A percentile compares a stretch with the other conserved stretches of the same genome.
Conservation (phyloP, 495 filamentous ascomycete genomes). For the Aspergillus sparsus region DNA sequence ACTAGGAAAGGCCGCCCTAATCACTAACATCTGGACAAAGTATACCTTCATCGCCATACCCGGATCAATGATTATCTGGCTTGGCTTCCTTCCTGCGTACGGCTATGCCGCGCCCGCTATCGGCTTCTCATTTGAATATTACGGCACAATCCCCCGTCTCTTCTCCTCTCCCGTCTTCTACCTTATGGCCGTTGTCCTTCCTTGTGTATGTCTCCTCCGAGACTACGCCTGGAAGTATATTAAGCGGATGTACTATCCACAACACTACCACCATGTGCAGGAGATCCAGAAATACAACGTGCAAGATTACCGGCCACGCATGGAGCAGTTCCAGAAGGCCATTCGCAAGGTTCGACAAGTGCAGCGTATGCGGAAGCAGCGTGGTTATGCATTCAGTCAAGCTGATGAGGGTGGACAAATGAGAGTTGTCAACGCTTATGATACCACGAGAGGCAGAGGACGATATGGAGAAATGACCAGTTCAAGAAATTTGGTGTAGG, state of each 20-base stretch:
- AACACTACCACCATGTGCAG: constrained; percentile 97
- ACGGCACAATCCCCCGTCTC: constrained; percentile 76
- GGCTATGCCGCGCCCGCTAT: constrained; percentile 86
- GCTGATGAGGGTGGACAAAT: constrained; percentile 84
- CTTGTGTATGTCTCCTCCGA: constrained; percentile 79
- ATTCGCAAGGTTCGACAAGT: constrained; percentile 98
- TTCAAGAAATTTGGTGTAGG: constrained; percentile 45
- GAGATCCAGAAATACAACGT: constrained; percentile 99
- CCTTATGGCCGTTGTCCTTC: constrained; percentile 78
- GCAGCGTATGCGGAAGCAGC: constrained; percentile 98
- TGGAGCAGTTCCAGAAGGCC: constrained; percentile 99
- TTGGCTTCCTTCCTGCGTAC: constrained; percentile 86
- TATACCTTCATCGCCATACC: constrained; percentile 96
- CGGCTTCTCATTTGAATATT: constrained; percentile 80
- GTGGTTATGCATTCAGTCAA: constrained; percentile 97
- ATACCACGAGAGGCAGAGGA: constrained; percentile 89
- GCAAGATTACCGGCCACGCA: constrained; percentile 96
- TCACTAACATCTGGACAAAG: constrained; percentile 98
- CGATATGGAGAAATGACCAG: constrained; percentile 97
- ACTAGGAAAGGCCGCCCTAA: constrained; percentile 89
- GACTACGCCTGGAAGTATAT: constrained; percentile 85
- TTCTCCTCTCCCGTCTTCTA: constrained; percentile 86
- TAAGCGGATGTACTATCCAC: constrained; percentile 94
- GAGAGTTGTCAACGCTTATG: constrained; percentile 91
- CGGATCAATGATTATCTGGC: constrained; percentile 88